Evolutionary conservation across 257 asterid species (phyloP).

Genomic region (Solanum raphanifolium): DNA sequence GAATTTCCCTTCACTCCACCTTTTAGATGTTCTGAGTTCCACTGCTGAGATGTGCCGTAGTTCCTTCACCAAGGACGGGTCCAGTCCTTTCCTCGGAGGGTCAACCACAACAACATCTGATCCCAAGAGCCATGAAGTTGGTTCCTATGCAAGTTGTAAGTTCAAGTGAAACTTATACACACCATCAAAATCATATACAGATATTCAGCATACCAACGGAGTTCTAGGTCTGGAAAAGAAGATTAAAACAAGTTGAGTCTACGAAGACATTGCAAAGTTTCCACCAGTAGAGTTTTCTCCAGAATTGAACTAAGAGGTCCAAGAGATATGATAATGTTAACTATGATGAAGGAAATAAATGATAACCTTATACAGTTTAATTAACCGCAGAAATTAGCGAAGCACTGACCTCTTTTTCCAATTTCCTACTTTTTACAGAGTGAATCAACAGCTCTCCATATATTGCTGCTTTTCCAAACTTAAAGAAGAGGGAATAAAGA

Average conservation of each 20-base stretch:
- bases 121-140: conserved; percentile 83
- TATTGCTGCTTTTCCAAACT: neutral
- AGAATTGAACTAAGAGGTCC: neutral
- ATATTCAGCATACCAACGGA: neutral
- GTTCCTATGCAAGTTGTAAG: conserved; percentile 44
- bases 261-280: neutral
- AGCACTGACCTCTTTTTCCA: conserved; percentile 34
- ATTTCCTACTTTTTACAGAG: conserved; percentile 20
- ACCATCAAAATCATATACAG: neutral
- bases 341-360: neutral
- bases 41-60: conserved; percentile 34
- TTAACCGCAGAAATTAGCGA: neutral
- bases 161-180: conserved; percentile 6
- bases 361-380: neutral
- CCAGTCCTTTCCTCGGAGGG: conserved; percentile 94
- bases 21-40: conserved; percentile 35
- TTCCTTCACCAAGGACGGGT: conserved; percentile 56
- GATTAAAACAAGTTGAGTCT: neutral
- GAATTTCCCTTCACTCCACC: conserved; percentile 29
- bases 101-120: conserved; percentile 93
- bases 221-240: neutral
- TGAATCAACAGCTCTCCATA: neutral
- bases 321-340: neutral
- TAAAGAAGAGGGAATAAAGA: neutral
- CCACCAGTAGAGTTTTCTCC: neutral